A percentile compares a stretch with the other conserved stretches of the same genome.
phyloP scores from a whole-genome alignment of 257 asterid genomes.

The Sherardia arvensis region DNA sequence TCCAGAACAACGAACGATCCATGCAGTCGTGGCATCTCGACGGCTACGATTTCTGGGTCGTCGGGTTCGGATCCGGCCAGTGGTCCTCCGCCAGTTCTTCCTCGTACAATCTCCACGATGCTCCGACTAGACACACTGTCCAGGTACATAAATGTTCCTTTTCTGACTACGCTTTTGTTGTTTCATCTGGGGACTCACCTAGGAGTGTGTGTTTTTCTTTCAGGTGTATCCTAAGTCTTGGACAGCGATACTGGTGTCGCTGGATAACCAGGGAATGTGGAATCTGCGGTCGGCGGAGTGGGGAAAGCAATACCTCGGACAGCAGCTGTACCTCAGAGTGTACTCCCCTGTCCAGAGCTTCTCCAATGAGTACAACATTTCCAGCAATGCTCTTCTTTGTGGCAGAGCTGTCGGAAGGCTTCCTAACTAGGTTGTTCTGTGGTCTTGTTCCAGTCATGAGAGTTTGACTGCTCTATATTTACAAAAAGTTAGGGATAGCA shows the following conservation, averaged over 20 bases:
- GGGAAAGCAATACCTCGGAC: conserved; percentile 90
- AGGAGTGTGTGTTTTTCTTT: not conserved
- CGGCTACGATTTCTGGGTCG: conserved; percentile 97
- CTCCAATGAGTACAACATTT: conserved; percentile 65
- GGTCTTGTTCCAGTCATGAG: conserved; percentile 34
- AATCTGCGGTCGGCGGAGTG: conserved; percentile 87
- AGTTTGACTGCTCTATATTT: conserved; percentile 39
- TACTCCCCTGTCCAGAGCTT: conserved; percentile 42
- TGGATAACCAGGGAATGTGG: conserved; percentile 99
- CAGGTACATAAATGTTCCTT: conserved; percentile 44
- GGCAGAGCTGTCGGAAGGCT: conserved; percentile 70
- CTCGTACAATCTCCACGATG: conserved; percentile 79
- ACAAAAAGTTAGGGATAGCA: not conserved
- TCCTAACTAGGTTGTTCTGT: conserved; percentile 13
- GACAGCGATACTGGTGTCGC: conserved; percentile 69
- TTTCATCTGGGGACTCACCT: no score
- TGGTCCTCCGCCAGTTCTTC: conserved; percentile 61
- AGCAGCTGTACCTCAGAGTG: conserved; percentile 75
- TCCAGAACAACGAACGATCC: conserved; percentile 58
- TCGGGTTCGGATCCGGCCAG: conserved; percentile 78
- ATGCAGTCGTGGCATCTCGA: conserved; percentile 91
- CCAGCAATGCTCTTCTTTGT: conserved; percentile 69
- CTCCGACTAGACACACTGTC: conserved; percentile 77
- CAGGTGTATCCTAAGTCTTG: conserved; percentile 91
- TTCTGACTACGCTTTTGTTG: not conserved